These are phyloP conservation scores for Ceriops decandra DNA, from an alignment of 345 rosid species.

Conservation along the genomic window DNA sequence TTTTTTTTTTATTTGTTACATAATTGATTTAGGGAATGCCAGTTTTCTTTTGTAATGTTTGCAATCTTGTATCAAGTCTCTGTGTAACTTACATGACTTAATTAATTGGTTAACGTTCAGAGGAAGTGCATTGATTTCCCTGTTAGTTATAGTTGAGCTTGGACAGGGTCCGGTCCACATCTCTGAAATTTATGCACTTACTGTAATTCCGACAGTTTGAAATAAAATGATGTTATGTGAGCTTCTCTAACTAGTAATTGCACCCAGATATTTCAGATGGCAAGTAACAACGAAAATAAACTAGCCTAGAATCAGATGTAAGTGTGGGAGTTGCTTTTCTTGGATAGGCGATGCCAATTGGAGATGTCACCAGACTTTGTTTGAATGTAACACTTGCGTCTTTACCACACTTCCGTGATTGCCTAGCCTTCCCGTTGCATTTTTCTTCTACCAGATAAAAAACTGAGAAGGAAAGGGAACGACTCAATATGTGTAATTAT, in stretches of 20 bases:
- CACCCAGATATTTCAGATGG: too few species aligned
- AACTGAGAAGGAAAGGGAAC: constrained; percentile 79
- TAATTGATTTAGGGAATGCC: constrained; percentile 2
- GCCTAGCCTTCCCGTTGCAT: too few species aligned
- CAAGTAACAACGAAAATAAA: too few species aligned
- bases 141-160: not conserved
- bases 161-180: not conserved
- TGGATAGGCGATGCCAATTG: too few species aligned
- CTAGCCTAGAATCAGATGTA: too few species aligned
- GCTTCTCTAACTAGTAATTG: not conserved
- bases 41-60: not conserved
- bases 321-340: too few species aligned
- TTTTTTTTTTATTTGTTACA: not conserved
- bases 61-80: constrained; percentile 1
- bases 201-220: not conserved
- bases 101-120: not conserved
- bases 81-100: not conserved
- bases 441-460: constrained; percentile 19
- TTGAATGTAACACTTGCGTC: too few species aligned
- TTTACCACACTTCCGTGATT: too few species aligned
- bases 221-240: not conserved
- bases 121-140: not conserved
- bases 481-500: constrained; percentile 73
- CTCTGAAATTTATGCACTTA: not conserved
- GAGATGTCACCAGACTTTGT: too few species aligned